Conservation (phyloP, 2,329 filamentous ascomycete species). For the Claviceps maximensis region DNA sequence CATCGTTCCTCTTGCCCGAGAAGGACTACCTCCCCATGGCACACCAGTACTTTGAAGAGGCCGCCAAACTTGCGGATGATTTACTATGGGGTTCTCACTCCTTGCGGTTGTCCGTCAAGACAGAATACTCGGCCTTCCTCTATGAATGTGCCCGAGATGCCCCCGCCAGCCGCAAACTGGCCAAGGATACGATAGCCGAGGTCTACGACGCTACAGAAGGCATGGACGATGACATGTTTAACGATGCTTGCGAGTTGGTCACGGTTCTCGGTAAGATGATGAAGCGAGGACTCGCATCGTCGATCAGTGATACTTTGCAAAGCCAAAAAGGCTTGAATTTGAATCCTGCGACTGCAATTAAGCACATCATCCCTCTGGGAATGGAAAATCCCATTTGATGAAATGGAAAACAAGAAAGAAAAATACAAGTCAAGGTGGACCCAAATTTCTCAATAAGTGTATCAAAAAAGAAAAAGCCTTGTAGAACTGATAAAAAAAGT, state of each 20-base stretch:
- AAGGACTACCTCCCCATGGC: slow-evolving; percentile 75
- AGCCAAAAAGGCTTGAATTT: slow-evolving; percentile 21
- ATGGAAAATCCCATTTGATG: slow-evolving; percentile 32
- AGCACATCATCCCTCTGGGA: slow-evolving; percentile 18
- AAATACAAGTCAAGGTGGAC: neutral
- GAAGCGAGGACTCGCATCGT: slow-evolving; percentile 50
- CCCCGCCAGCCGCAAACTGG: slow-evolving; percentile 61
- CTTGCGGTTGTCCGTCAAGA: slow-evolving; percentile 74
- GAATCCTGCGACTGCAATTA: slow-evolving; percentile 12
- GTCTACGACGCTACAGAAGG: slow-evolving; percentile 85
- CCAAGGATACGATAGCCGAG: slow-evolving; percentile 72
- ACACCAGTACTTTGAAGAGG: slow-evolving; percentile 66
- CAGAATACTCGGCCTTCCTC: slow-evolving; percentile 84
- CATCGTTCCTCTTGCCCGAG: slow-evolving; percentile 68
- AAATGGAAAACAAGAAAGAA: neutral
- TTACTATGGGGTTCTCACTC: slow-evolving; percentile 82
- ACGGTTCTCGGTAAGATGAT: slow-evolving; percentile 79
- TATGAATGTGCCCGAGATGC: slow-evolving; percentile 85
- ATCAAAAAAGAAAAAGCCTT: neutral
- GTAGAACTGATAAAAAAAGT: neutral
- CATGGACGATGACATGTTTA: slow-evolving; percentile 91
- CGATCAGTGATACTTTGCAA: slow-evolving; percentile 19
- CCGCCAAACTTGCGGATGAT: slow-evolving; percentile 57
- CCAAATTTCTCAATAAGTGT: neutral
- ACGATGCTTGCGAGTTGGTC: slow-evolving; percentile 80